Conservation (phyloP, 306 rosid species). For the Urtica urens region DNA sequence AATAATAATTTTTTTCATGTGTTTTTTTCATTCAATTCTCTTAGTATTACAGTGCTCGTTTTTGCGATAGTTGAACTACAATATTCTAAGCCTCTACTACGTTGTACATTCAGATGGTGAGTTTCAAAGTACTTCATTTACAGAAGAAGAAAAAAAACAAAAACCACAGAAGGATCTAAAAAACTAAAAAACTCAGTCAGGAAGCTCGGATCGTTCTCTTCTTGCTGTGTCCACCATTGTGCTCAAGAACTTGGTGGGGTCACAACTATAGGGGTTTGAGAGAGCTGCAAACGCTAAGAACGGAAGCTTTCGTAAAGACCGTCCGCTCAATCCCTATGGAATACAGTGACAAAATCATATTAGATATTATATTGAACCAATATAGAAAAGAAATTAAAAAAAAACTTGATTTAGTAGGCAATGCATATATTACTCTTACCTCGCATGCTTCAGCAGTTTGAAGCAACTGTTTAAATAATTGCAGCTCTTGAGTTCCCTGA, state of each 20-base stretch:
- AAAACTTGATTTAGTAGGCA: background rate
- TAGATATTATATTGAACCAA: no score
- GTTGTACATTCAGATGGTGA: background rate
- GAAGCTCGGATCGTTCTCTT: slow-evolving; percentile 79
- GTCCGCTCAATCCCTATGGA: slow-evolving; percentile 80
- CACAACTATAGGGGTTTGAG: slow-evolving; percentile 50
- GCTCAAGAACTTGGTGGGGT: slow-evolving; percentile 54
- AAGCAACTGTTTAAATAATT: slow-evolving; percentile 44
- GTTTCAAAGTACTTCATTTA: background rate
- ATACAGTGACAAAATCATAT: slow-evolving; percentile 2
- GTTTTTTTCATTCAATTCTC: no score
- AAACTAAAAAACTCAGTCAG: slow-evolving; percentile 36
- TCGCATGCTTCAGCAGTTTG: slow-evolving; percentile 87
- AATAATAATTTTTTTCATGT: no score
- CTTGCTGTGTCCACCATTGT: slow-evolving; percentile 69
- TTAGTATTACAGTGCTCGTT: no score
- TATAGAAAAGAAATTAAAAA: no score
- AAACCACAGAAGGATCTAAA: no score
- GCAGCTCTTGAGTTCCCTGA: slow-evolving; percentile 28
- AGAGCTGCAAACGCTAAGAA: slow-evolving; percentile 77
- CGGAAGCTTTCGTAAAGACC: slow-evolving; percentile 88
- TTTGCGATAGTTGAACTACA: no score
- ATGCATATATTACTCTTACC: slow-evolving; percentile 34
- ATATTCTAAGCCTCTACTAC: background rate
- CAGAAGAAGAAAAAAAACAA: no score